Conservation (phyloP, 2,329 filamentous ascomycete genomes). For the Fusarium penzigii region DNA sequence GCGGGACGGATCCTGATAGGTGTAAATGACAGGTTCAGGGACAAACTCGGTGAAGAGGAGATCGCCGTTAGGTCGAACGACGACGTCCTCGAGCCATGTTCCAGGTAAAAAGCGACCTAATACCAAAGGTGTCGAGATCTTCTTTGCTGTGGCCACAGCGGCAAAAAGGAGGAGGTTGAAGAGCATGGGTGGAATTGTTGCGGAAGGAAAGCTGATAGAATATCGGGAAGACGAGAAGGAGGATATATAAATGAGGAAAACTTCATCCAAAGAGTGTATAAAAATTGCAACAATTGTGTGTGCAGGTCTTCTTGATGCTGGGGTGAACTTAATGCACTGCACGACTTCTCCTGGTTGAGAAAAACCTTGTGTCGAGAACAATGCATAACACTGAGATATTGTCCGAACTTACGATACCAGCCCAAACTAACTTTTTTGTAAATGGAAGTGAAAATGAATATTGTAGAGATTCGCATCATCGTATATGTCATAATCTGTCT, state of each 20-base stretch:
- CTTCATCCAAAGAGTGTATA: neutral
- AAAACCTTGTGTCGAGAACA: neutral
- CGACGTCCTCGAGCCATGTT: constrained; percentile 7
- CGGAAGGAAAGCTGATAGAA: neutral
- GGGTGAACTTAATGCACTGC: neutral
- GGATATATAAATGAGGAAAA: neutral
- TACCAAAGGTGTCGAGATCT: neutral
- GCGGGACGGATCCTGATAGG: neutral
- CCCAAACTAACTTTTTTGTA: too few relatives aligned
- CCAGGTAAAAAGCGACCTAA: neutral
- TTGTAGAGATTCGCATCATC: too few relatives aligned
- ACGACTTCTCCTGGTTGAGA: neutral
- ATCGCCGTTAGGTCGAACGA: constrained; percentile 5
- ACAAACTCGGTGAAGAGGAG: constrained; percentile 1
- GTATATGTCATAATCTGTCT: too few relatives aligned
- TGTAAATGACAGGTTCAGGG: neutral
- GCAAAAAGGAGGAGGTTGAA: neutral
- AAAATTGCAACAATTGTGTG: neutral
- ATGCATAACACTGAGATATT: too few relatives aligned
- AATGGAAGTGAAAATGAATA: too few relatives aligned
- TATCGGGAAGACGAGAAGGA: neutral
- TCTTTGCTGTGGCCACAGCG: neutral
- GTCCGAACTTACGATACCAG: too few relatives aligned
- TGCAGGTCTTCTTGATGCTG: neutral
- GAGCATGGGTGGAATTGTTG: neutral